Conservation (phyloP, 1,139 yeast genomes). For the Zhuliangozyma blackwelliae region DNA sequence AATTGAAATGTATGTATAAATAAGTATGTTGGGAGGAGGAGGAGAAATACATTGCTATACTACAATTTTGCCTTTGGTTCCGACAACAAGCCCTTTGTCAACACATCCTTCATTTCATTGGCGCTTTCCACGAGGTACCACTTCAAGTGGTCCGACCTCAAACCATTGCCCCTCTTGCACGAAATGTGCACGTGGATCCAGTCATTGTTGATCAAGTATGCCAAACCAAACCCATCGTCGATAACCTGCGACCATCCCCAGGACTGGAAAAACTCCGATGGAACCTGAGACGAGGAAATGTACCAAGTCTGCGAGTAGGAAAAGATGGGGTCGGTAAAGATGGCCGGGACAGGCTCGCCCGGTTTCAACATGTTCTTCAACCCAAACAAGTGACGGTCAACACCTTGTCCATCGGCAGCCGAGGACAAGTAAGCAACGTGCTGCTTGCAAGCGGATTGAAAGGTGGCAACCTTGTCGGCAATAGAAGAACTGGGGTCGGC, state of each 20-base stretch:
- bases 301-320: slow-evolving; percentile 80
- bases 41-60: slow-evolving; percentile 2
- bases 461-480: slow-evolving; percentile 61
- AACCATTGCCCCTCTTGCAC: slow-evolving; percentile 65
- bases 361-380: slow-evolving; percentile 65
- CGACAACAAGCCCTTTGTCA: slow-evolving; percentile 38
- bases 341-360: slow-evolving; percentile 61
- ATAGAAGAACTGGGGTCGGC: slow-evolving; percentile 50
- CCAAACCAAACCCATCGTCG: slow-evolving; percentile 91
- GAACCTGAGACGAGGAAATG: slow-evolving; percentile 84
- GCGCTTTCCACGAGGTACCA: slow-evolving; percentile 76
- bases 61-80: slow-evolving; percentile 23
- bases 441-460: slow-evolving; percentile 68
- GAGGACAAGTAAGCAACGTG: slow-evolving; percentile 72
- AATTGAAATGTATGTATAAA: too few species aligned
- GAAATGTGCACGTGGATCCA: slow-evolving; percentile 86
- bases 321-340: slow-evolving; percentile 75
- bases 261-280: slow-evolving; percentile 83
- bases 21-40: too few species aligned
- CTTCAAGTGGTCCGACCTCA: slow-evolving; percentile 63
- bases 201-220: slow-evolving; percentile 86
- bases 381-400: slow-evolving; percentile 92
- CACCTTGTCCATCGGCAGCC: slow-evolving; percentile 86
- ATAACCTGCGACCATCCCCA: slow-evolving; percentile 97
- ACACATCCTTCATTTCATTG: slow-evolving; percentile 70